Percentiles rank a stretch among this genome's conserved stretches.
These are phyloP conservation scores for Fistulinella cinereoalba DNA, from an alignment of 1,284 basidiomycete genomes.

Conservation along the genomic window DNA sequence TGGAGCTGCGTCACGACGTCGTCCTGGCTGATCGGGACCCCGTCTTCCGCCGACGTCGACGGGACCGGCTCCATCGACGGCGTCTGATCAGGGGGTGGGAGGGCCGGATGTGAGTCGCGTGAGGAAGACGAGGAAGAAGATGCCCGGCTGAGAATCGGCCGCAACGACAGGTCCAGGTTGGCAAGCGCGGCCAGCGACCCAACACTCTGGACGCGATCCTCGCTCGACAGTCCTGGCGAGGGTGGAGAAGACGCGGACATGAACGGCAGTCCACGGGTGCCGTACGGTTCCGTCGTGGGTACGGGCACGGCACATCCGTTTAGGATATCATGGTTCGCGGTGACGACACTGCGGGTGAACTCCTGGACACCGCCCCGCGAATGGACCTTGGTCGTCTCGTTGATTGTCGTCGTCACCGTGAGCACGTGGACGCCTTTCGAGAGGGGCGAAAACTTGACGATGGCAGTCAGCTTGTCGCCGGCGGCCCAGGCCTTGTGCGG, in stretches of 20 bases:
- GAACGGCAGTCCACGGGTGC: conserved; percentile 30
- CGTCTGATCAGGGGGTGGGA: neutral
- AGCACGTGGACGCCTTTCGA: conserved; percentile 79
- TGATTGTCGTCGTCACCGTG: conserved; percentile 65
- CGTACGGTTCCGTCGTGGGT: conserved; percentile 33
- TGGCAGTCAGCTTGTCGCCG: conserved; percentile 77
- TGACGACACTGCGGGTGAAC: conserved; percentile 58
- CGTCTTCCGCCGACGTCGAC: conserved; percentile 14
- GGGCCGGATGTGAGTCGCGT: conserved; percentile 12
- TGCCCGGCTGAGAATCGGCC: conserved; percentile 12
- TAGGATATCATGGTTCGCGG: conserved; percentile 68
- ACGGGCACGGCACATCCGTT: conserved; percentile 57
- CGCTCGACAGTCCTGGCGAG: conserved; percentile 14
- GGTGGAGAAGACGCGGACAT: conserved; percentile 17
- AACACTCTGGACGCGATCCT: conserved; percentile 13
- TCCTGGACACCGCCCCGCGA: conserved; percentile 55
- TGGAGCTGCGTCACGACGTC: conserved; percentile 51
- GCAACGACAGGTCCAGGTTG: conserved; percentile 15
- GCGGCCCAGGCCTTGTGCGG: conserved; percentile 91
- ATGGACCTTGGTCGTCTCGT: conserved; percentile 66
- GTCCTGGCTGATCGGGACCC: conserved; percentile 30
- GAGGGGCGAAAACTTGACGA: conserved; percentile 85
- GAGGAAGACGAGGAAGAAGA: conserved; percentile 16
- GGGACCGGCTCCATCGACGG: conserved; percentile 6
- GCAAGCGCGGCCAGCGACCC: conserved; percentile 11